Evolutionary conservation across 2,329 filamentous ascomycete species (phyloP), one percentile per base, ranked within the genome.

Genomic region (Acephala macrosclerotiorum): DNA sequence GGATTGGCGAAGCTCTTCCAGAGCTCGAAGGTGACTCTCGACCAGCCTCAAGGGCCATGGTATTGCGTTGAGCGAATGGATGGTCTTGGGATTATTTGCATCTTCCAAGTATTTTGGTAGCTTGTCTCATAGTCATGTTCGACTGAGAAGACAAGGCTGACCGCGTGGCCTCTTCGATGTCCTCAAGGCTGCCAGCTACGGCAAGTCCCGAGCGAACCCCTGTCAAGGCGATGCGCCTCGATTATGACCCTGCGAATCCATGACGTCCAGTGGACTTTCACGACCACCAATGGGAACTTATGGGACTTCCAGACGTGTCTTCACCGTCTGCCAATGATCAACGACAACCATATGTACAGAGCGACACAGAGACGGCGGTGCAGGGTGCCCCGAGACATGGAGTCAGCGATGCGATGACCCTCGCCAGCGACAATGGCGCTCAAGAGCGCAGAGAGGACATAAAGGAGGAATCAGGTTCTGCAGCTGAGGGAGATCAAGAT

Each of bases 11-110:
- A 70, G 89, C 88, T 76, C 91, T 91, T 69, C 93, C 93, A 77
- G 93, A 96, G 85, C 91, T 94, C 77, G 92, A 88, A 75, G 93
- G 93, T 69, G 94, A 96, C 72, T 83, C 80, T 64, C 84, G 85
- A 71, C 81, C 81, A 70, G 82, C 82, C 78, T 91, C 89, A 81
- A 88, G 86, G 76, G 87, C 84, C 89, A 92, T 91, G 72, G 69
- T 81, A 7, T 16, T 53, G 42, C 61, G 53, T 40, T 58, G 40
- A 57, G 35, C 59, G 51, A 29, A 55, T 53, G 25, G n/a, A 36
- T 36, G n/a, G 22, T 40, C 42, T 35, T 2, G 25, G 20, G 61
- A 70, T 67, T 63, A 70, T 71, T 66, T 65, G 70, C 72, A 73
- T 68, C 64, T 66, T 71, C 69, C 60, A 61, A 49, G 25, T 56